Percentiles rank a stretch among this genome's conserved stretches.
Conservation (phyloP, 1,139 yeast genomes). For the Lodderomyces metapsilosis region DNA sequence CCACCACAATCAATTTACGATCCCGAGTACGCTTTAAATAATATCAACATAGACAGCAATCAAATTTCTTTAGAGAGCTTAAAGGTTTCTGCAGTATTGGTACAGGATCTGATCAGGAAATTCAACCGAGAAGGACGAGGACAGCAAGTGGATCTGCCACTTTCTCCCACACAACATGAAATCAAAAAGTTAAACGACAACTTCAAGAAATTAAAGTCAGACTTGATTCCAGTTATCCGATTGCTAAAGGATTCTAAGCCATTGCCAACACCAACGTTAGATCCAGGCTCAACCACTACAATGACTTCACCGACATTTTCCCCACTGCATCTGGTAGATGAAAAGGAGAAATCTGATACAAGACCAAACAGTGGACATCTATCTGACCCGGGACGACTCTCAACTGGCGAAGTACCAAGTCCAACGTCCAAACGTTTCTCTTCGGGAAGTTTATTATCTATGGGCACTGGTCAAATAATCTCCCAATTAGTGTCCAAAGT, state of each 20-base stretch:
- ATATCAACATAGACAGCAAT: constrained; percentile 33
- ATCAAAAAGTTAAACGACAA: constrained; percentile 46
- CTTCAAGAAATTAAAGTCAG: constrained; percentile 49
- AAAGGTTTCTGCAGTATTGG: constrained; percentile 29
- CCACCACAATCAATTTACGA: constrained; percentile 33
- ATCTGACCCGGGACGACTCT: neutral
- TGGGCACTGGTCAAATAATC: constrained; percentile 44
- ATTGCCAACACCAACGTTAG: constrained; percentile 54
- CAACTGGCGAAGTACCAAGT: constrained; percentile 25
- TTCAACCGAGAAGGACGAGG: constrained; percentile 12
- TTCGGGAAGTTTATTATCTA: constrained; percentile 37
- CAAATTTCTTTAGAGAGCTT: constrained; percentile 36
- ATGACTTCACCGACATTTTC: constrained; percentile 37
- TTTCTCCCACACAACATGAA: constrained; percentile 29
- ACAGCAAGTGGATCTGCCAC: constrained; percentile 16
- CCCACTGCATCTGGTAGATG: constrained; percentile 17
- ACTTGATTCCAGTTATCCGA: constrained; percentile 51
- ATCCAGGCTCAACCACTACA: constrained; percentile 31
- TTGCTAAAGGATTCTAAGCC: constrained; percentile 56
- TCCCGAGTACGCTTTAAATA: constrained; percentile 28
- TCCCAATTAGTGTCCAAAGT: constrained; percentile 28
- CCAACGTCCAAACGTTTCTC: constrained; percentile 44
- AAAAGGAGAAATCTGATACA: constrained; percentile 8
- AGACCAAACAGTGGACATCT: constrained; percentile 8
- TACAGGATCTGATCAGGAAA: constrained; percentile 39